Evolutionary conservation across 2,329 filamentous ascomycete genomes (phyloP).

Genomic region (Helotiales sp.): DNA sequence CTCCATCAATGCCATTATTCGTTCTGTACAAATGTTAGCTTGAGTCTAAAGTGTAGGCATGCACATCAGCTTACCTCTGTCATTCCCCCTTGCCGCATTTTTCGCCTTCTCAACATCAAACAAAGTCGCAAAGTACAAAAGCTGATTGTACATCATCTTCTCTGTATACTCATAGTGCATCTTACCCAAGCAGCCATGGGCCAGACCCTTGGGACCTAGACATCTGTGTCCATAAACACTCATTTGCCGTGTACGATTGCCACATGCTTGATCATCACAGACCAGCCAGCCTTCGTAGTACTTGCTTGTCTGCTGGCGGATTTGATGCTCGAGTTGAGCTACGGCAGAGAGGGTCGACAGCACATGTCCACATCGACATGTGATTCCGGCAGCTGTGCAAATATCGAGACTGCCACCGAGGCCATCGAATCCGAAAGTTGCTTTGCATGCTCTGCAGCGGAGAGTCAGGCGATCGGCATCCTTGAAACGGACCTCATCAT

Average conservation of each 20-base stretch:
- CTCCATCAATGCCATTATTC: conserved; percentile 69
- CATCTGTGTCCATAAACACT: conserved; percentile 90
- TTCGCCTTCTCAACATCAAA: conserved; percentile 89
- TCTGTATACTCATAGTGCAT: conserved; percentile 90
- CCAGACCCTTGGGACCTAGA: conserved; percentile 82
- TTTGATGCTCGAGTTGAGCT: conserved; percentile 82
- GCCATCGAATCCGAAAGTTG: conserved; percentile 73
- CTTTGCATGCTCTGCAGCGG: conserved; percentile 79
- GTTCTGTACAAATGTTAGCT: conserved; percentile 33
- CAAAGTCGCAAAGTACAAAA: conserved; percentile 80
- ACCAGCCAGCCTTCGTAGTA: conserved; percentile 94
- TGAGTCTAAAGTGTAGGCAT: not conserved
- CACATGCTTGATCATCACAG: conserved; percentile 87
- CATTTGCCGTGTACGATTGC: conserved; percentile 85
- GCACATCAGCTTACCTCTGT: conserved; percentile 38
- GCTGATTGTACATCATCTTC: conserved; percentile 91
- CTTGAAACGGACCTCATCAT: conserved; percentile 85
- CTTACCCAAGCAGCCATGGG: conserved; percentile 77
- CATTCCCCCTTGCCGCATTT: conserved; percentile 47
- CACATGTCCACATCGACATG: conserved; percentile 69
- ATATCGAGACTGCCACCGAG: conserved; percentile 57
- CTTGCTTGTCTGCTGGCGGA: conserved; percentile 72
- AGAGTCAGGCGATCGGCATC: conserved; percentile 75
- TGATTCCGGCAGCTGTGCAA: conserved; percentile 72
- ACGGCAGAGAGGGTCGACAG: conserved; percentile 73